Conservation (phyloP, 1,284 basidiomycete genomes). For the Rhodotorula sp. region DNA sequence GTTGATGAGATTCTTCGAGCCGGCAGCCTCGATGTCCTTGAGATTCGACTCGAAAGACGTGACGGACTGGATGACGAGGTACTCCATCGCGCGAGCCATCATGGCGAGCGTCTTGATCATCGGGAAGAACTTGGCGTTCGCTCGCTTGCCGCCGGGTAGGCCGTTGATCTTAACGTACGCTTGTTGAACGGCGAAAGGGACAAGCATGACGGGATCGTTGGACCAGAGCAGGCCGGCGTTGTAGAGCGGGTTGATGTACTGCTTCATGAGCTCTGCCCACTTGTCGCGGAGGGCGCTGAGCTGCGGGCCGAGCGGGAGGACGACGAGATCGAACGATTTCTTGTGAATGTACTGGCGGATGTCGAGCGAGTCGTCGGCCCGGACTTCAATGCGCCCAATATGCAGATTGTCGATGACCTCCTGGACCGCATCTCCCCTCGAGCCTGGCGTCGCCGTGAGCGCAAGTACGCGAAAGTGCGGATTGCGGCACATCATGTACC, state of each 20-base stretch:
- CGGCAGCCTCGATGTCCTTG: slow-evolving; percentile 49
- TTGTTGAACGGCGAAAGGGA: slow-evolving; percentile 58
- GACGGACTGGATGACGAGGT: slow-evolving; percentile 77
- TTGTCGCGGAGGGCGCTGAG: slow-evolving; percentile 44
- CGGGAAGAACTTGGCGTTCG: slow-evolving; percentile 39
- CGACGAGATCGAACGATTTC: slow-evolving; percentile 56
- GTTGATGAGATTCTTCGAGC: slow-evolving; percentile 43
- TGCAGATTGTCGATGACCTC: slow-evolving; percentile 90
- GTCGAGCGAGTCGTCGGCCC: slow-evolving; percentile 88
- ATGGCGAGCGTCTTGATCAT: slow-evolving; percentile 55
- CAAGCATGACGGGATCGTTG: slow-evolving; percentile 47
- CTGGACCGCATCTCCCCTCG: slow-evolving; percentile 82
- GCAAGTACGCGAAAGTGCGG: slow-evolving; percentile 91
- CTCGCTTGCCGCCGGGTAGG: slow-evolving; percentile 20
- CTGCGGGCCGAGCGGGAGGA: slow-evolving; percentile 42
- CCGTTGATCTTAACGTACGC: slow-evolving; percentile 54
- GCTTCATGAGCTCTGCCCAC: slow-evolving; percentile 48
- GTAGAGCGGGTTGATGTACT: slow-evolving; percentile 31
- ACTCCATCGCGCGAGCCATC: slow-evolving; percentile 74
- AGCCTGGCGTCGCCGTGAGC: slow-evolving; percentile 91
- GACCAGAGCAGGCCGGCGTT: slow-evolving; percentile 43
- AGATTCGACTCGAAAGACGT: slow-evolving; percentile 71
- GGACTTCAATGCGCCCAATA: slow-evolving; percentile 91
- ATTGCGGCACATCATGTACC: slow-evolving; percentile 87
- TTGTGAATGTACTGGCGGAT: slow-evolving; percentile 81